Conservation (phyloP, 371 early-diverging fungal genomes). For the Parasitella parasitica region DNA sequence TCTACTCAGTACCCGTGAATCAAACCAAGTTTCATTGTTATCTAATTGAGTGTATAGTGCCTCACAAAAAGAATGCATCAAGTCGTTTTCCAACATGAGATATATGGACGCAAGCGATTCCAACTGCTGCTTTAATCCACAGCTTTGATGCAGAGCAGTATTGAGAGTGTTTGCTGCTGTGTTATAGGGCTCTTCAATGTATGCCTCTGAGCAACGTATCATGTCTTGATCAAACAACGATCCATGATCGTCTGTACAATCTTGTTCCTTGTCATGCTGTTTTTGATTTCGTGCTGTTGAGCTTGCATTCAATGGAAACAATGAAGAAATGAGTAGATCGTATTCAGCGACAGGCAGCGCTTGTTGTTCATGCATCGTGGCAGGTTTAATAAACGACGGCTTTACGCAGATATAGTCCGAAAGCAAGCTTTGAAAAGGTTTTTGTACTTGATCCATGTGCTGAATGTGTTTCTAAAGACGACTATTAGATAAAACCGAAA, state of each 20-base stretch:
- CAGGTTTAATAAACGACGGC: not conserved
- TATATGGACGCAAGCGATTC: slow-evolving; percentile 32
- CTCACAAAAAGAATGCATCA: slow-evolving; percentile 48
- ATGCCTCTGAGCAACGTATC: slow-evolving; percentile 7
- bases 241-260: not conserved
- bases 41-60: slow-evolving; percentile 38
- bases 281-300: not conserved
- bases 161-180: slow-evolving; percentile 19
- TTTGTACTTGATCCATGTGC: not conserved
- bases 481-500: no score
- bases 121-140: slow-evolving; percentile 23
- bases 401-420: not conserved
- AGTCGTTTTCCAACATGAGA: slow-evolving; percentile 41
- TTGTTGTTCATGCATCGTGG: not conserved
- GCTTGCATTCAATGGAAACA: not conserved
- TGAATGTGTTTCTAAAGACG: not conserved
- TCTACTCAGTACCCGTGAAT: slow-evolving; percentile 27
- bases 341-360: not conserved
- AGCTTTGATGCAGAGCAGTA: slow-evolving; percentile 14
- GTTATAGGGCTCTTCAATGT: slow-evolving; percentile 22
- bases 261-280: not conserved
- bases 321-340: slow-evolving; percentile 1
- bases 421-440: not conserved
- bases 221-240: slow-evolving; percentile 22
- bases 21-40: slow-evolving; percentile 34